These are phyloP conservation scores for Blastomyces parvus DNA, from an alignment of 2,329 filamentous ascomycete species.

Conservation along the genomic window DNA sequence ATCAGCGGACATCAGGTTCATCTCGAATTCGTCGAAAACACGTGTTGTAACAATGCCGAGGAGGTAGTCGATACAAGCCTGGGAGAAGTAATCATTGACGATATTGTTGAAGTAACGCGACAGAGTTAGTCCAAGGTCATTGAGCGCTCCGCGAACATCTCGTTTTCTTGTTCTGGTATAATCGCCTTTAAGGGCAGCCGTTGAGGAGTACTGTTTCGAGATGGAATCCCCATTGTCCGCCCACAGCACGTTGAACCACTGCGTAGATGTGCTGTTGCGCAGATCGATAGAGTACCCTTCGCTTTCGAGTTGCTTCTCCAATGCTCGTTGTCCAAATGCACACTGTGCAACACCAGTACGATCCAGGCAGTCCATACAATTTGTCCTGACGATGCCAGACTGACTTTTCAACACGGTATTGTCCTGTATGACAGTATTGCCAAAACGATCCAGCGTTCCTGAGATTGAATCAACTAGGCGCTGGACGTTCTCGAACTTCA, in stretches of 20 bases:
- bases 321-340: conserved; percentile 71
- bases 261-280: conserved; percentile 65
- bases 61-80: conserved; percentile 88
- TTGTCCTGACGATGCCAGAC: conserved; percentile 74
- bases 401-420: conserved; percentile 45
- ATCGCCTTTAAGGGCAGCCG: conserved; percentile 90
- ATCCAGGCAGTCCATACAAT: conserved; percentile 98
- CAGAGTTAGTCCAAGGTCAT: conserved; percentile 80
- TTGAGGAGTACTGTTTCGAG: conserved; percentile 91
- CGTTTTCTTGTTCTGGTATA: conserved; percentile 87
- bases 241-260: conserved; percentile 96
- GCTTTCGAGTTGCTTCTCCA: conserved; percentile 67
- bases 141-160: conserved; percentile 81
- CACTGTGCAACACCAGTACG: conserved; percentile 94
- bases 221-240: conserved; percentile 96
- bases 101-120: conserved; percentile 71
- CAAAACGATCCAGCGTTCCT: conserved; percentile 56
- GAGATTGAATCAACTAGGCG: conserved; percentile 63
- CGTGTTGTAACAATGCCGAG: conserved; percentile 75
- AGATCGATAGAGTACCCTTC: conserved; percentile 68
- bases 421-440: conserved; percentile 56
- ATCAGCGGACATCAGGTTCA: conserved; percentile 85
- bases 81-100: conserved; percentile 94
- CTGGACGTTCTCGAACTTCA: conserved; percentile 95
- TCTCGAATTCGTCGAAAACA: conserved; percentile 90